Evolutionary conservation across 257 asterid genomes (phyloP).

Genomic region (Lavandula angustifolia): DNA sequence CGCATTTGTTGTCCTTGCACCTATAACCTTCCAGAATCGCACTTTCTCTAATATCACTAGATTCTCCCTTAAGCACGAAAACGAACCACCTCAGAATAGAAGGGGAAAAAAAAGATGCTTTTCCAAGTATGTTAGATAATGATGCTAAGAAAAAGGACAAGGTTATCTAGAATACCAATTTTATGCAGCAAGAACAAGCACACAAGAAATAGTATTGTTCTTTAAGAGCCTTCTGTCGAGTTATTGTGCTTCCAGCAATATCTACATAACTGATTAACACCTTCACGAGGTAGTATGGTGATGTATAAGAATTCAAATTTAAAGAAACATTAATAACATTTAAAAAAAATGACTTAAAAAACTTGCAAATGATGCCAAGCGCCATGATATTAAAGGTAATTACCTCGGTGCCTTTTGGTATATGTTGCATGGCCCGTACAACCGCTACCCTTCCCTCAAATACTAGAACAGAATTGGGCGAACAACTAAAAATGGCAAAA

Average conservation of each 20-base stretch:
- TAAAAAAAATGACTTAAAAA: not conserved
- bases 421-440: constrained; percentile 69
- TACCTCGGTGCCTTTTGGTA: constrained; percentile 93
- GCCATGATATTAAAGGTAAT: constrained; percentile 23
- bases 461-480: constrained; percentile 80
- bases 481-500: constrained; percentile 60
- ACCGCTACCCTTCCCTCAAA: constrained; percentile 80
- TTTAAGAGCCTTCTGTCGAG: constrained; percentile 86
- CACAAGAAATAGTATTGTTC: constrained; percentile 90
- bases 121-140: constrained; percentile 19
- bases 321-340: constrained; percentile 10
- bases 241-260: constrained; percentile 87
- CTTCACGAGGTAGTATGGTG: constrained; percentile 43
- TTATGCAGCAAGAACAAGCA: constrained; percentile 72
- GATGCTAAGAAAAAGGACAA: constrained; percentile 11
- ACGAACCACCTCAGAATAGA: constrained; percentile 28
- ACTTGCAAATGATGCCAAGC: constrained; percentile 17
- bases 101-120: constrained; percentile 14
- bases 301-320: constrained; percentile 26
- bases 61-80: constrained; percentile 59
- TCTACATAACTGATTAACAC: constrained; percentile 88
- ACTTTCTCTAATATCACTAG: constrained; percentile 80
- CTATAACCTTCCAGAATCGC: constrained; percentile 88
- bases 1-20: constrained; percentile 64
- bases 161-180: constrained; percentile 51